Percentiles rank a stretch among this genome's conserved stretches.
These are phyloP conservation scores for Citeromyces nyonsensis DNA, from an alignment of 805 yeast genomes.

Conservation along the genomic window DNA sequence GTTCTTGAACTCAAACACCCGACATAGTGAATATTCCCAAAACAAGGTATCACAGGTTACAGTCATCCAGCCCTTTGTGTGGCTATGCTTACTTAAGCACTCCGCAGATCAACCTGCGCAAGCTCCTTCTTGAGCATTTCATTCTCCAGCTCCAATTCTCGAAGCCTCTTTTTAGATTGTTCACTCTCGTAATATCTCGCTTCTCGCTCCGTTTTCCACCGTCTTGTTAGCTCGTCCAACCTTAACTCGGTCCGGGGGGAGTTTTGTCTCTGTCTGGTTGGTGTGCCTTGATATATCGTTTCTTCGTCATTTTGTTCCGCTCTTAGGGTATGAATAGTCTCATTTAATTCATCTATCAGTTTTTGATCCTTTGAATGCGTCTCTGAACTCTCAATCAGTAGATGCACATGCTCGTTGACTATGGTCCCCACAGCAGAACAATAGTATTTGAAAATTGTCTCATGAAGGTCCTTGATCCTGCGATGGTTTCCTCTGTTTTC, in stretches of 20 bases:
- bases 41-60: neutral
- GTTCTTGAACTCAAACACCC: too few species aligned
- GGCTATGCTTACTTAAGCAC: too few species aligned
- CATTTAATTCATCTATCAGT: too few species aligned
- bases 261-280: neutral
- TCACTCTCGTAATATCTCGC: constrained; percentile 44
- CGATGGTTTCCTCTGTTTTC: constrained; percentile 1
- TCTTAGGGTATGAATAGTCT: constrained; percentile 1
- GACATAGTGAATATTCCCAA: too few species aligned
- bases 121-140: constrained; percentile 14
- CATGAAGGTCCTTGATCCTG: constrained; percentile 18
- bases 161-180: constrained; percentile 34
- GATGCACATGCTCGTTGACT: constrained; percentile 33
- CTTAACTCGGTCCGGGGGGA: constrained; percentile 28
- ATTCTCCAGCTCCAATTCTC: constrained; percentile 42
- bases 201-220: constrained; percentile 63
- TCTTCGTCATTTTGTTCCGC: constrained; percentile 1
- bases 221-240: constrained; percentile 42
- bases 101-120: too few species aligned
- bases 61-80: too few species aligned
- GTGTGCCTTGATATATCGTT: neutral
- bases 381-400: too few species aligned
- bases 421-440: constrained; percentile 46
- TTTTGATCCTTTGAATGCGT: too few species aligned
- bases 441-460: constrained; percentile 23